Evolutionary conservation across 495 filamentous ascomycete species (phyloP), one percentile per base, ranked within the genome.

Genomic region (Penicillium coffeae): DNA sequence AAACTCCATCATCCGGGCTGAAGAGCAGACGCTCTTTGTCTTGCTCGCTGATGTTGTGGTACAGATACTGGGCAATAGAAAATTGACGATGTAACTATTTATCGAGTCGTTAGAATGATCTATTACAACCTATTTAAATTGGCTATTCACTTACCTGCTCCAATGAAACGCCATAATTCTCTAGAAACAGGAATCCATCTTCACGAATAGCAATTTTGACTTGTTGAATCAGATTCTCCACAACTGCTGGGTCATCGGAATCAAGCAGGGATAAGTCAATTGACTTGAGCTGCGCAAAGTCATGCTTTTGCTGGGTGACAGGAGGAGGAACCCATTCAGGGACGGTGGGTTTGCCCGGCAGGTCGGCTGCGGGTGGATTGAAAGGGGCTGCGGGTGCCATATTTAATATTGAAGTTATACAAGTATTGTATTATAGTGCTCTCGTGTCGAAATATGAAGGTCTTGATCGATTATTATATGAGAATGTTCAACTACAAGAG

Each of bases 141-240:
- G n/a, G n/a, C n/a, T n/a, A n/a, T n/a, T n/a, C n/a, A n/a, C 59
- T 58, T 48, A 70, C 66, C 59, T 72, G 67, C 39, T 75, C 70
- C 15, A 75, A 51, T 12, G 71, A 75, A 25, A 75, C 54, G n/a
- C 71, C 71, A 47, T 75, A 75, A 56, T 75, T 69, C 50, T 68
- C 63, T 1, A 75, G 54, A 51, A 70, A 75, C n/a, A 75, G 51
- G 45, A 75, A 75, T 1, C 71, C 71, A 50, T 75, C 71, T 38
- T 75, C 64, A 1, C 62, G 58, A 44, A 75, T 75, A 7, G 71
- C 70, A 21, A 42, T 35, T 34, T 71, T 72, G 51, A 66, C 64
- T 27, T 63, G 52, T 42, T 72, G 56, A 15, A 73, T 60, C 3
- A 75, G 66, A 4, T 62, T 27, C 13, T 62, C 55, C 4, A 73